Evolutionary conservation across 2,329 filamentous ascomycete species (phyloP), one percentile per base, ranked within the genome.

Genomic region (Botrytis cinerea): DNA sequence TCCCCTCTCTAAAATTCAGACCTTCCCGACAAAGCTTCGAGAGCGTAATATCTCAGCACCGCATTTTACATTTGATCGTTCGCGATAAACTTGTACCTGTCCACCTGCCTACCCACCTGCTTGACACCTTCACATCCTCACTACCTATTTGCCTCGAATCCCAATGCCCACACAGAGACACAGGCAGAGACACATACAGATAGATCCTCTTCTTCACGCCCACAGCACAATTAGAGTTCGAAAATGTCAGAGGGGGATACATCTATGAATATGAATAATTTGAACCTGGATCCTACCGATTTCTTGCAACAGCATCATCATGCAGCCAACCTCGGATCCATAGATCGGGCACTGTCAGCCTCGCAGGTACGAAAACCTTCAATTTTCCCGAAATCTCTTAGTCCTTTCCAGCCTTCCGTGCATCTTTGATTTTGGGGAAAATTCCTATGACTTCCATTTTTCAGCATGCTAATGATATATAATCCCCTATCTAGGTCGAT

Each of bases 361-460:
- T 77, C 78, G 74, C 79, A 79, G 78, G 79, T 80, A 77, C 59
- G 70, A 46, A 35, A 54, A 35, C 51, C 54, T 43, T 66, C 32
- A 25, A 54, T 54, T 32, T 63, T 51, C 35, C 35, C 59, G n/a
- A 51, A 35, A 68, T 68, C 64, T 72, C 22, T 35, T 16, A 14
- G 25, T 2, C 32, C 59, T 66, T 57, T 43, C 35, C 10, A 59
- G 25, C 59, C 68, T 28, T n/a, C 20, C 51, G 28, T 32, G 16
- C 12, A 18, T 51, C 48, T 51, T 51, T 10, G 10, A 45, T 51
- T 54, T 51, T 57, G 1, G 6, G n/a, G 16, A 18, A 57, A 57
- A 18, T 35, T 43, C 57, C 18, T 28, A 20, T 40, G 25, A 4
- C 40, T 28, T 61, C 35, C 40, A 45, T n/a, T 51, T 51, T 35